These are phyloP conservation scores for Eimeria zaria DNA, from an alignment of 169 alveolate genomes.

Conservation along the genomic window DNA sequence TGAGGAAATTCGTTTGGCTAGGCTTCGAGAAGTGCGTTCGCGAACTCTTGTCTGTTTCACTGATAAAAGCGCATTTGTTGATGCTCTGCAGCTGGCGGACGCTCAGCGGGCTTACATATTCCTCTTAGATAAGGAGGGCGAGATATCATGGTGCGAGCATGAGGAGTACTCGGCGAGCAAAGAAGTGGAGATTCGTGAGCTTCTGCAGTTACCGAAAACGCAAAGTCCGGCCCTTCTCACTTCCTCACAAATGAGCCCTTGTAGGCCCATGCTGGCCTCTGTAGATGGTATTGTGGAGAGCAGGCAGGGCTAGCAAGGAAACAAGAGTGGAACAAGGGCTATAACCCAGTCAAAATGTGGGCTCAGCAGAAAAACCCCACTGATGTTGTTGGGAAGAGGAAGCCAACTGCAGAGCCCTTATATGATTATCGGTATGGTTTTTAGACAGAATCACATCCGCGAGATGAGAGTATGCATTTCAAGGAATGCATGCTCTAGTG, in stretches of 20 bases:
- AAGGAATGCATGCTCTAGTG: not conserved
- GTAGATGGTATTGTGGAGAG: not conserved
- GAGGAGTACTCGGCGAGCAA: constrained; percentile 66
- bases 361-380: not conserved
- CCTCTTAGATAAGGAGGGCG: constrained; percentile 59
- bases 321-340: not conserved
- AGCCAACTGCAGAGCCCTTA: not conserved
- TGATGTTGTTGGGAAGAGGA: not conserved
- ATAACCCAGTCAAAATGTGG: not conserved
- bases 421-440: not conserved
- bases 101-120: constrained; percentile 80
- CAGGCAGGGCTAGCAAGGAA: not conserved
- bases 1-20: constrained; percentile 42
- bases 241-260: not conserved
- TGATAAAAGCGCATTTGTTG: constrained; percentile 69
- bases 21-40: constrained; percentile 8
- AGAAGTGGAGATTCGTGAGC: constrained; percentile 56
- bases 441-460: not conserved
- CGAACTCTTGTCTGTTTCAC: constrained; percentile 50
- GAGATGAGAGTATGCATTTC: not conserved
- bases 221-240: not conserved
- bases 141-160: constrained; percentile 80
- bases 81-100: constrained; percentile 77
- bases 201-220: constrained; percentile 51
- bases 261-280: not conserved